These are phyloP conservation scores for Exsudoporus frostii DNA, from an alignment of 768 basidiomycete genomes.

Conservation along the genomic window DNA sequence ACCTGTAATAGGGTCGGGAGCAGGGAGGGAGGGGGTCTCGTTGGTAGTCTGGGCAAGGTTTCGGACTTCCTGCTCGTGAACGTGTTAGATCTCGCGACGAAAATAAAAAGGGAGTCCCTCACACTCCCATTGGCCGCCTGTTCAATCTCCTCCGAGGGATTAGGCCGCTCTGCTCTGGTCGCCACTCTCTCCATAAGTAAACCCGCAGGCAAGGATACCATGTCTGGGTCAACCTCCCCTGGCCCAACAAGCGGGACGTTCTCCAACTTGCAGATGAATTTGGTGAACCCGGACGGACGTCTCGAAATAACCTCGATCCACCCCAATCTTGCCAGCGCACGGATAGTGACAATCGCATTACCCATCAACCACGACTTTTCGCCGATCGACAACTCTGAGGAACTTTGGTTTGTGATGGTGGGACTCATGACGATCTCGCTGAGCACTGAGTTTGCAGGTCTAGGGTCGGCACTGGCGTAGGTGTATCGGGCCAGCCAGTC, in stretches of 20 bases:
- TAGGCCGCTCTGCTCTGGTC: constrained; percentile 31
- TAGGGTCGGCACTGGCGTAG: constrained; percentile 90
- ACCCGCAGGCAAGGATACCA: constrained; percentile 66
- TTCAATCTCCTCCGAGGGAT: constrained; percentile 20
- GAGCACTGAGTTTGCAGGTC: constrained; percentile 76
- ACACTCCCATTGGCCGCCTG: constrained; percentile 6
- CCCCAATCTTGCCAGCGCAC: constrained; percentile 64
- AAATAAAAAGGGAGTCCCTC: constrained; percentile 1
- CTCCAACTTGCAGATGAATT: constrained; percentile 80
- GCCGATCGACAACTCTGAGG: constrained; percentile 39
- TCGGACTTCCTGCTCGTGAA: constrained; percentile 21
- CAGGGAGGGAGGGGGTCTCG: constrained; percentile 26
- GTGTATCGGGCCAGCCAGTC: constrained; percentile 97
- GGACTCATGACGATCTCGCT: constrained; percentile 75
- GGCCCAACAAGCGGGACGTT: constrained; percentile 84
- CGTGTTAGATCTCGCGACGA: constrained; percentile 5
- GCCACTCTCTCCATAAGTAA: constrained; percentile 65
- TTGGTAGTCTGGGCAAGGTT: constrained; percentile 5
- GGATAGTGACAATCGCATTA: constrained; percentile 80
- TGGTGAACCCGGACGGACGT: constrained; percentile 85
- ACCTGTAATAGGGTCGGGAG: constrained; percentile 74
- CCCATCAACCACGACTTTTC: constrained; percentile 88
- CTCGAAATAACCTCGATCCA: constrained; percentile 88
- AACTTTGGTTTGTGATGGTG: constrained; percentile 26
- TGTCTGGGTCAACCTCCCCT: constrained; percentile 82